Evolutionary conservation across 768 basidiomycete species (phyloP), one percentile per base, ranked within the genome.

Genomic region (Mycena crocata): DNA sequence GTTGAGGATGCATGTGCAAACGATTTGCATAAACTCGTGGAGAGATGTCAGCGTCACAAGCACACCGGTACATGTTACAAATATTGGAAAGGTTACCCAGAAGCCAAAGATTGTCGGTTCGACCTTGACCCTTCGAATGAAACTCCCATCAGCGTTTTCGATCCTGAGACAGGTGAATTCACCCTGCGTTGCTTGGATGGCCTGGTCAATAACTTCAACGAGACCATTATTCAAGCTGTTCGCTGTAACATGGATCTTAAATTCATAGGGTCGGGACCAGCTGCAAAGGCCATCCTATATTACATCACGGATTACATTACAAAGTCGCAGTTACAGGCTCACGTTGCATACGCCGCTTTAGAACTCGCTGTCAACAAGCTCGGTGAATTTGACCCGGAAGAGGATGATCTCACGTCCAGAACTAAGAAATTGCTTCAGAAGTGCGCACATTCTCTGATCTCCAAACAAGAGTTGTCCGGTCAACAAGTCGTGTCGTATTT

Each of bases 261-360:
- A 39, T 58, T 58, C 28, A 58, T 58, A 6, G 73, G 72, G 0
- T 79, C 75, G 0, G 78, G 79, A 0, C 61, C 64, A 17, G 62
- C 68, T 0, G 77, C 76, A 0, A 80, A 79, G 54, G 79, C 76
- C 0, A 45, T 78, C 0, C 55, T 80, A 0, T 79, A 71, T 49
- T 81, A 81, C 30, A 71, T 79, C 1, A 80, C 76, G 0, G 80
- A 81, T 42, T 81, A 81, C 46, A 78, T 81, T 5, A 81, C 77
- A 0, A 81, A 81, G 55, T 34, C 63, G 2, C 37, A 71, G 8
- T 23, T 78, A 5, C 66, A 70, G 8, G 34, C 66, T 0, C 67
- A 78, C 60, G 64, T 71, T 0, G 62, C 71, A 5, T 56, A 66
- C 6, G 56, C 59, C 5, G 71, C 73, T 0, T 24, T 73, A 3